Percentiles rank a stretch among this genome's conserved stretches.
These are phyloP conservation scores for Aschersonia sp. DNA, from an alignment of 2,329 filamentous ascomycete genomes.

Conservation along the genomic window DNA sequence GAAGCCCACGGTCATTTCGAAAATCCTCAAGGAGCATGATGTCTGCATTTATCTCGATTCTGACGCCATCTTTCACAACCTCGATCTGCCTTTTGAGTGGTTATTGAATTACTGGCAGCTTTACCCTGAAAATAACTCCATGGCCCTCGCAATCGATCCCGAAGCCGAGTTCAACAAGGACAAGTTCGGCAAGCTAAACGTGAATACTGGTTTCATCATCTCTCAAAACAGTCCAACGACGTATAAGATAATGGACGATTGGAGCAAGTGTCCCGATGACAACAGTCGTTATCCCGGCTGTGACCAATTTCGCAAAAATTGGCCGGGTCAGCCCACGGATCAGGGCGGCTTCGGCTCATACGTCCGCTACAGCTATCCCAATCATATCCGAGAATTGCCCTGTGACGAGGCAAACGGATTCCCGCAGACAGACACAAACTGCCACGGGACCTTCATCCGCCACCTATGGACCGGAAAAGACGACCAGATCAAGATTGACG, in stretches of 20 bases:
- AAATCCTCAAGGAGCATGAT: constrained; percentile 27
- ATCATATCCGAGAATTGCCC: constrained; percentile 24
- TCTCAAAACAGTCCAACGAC: constrained; percentile 34
- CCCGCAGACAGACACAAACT: constrained; percentile 21
- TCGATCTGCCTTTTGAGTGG: constrained; percentile 31
- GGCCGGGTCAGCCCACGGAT: constrained; percentile 22
- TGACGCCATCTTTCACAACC: constrained; percentile 27
- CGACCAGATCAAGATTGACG: constrained; percentile 22
- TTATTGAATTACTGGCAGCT: constrained; percentile 32
- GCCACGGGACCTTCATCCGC: constrained; percentile 25
- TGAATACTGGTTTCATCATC: constrained; percentile 39
- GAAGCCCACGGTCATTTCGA: constrained; percentile 25
- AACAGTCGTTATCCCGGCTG: constrained; percentile 22
- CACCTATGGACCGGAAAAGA: constrained; percentile 29
- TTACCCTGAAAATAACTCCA: constrained; percentile 21
- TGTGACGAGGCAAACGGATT: constrained; percentile 30
- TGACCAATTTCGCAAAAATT: constrained; percentile 20
- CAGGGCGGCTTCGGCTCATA: constrained; percentile 29
- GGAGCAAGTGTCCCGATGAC: constrained; percentile 27
- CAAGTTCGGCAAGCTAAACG: constrained; percentile 23
- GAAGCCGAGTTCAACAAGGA: constrained; percentile 22
- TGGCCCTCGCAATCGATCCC: constrained; percentile 26
- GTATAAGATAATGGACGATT: constrained; percentile 32
- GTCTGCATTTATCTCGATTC: constrained; percentile 29
- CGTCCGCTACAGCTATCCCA: constrained; percentile 25